Evolutionary conservation across 352 stramenopile genomes (phyloP), one percentile per base, ranked within the genome.

Genomic region (Globisporangium uncinulatum): DNA sequence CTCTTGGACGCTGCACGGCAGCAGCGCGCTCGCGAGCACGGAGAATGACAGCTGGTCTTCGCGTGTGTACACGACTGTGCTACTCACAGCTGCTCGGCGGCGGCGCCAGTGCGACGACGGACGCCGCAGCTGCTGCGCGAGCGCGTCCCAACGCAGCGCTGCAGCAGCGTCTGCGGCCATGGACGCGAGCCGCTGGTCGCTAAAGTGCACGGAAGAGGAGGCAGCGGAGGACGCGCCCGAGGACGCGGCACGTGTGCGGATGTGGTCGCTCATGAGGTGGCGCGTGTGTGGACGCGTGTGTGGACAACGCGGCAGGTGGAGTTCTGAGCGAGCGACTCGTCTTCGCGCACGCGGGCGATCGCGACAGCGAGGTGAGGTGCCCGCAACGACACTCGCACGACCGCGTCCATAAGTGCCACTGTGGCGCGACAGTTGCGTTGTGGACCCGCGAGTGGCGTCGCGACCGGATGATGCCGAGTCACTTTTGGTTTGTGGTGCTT

Each of bases 131-230:
- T 42, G 73, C 62, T 14, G 7, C 37, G 20, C 39, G 55, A 82
- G 67, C 9, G 71, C 52, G 31, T 58, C 53, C 69, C 70, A 82
- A 31, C 69, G 61, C n/a, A 77, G 61, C 11, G 51, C 44, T 4
- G 63, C 59, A 9, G 57, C 61, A 39, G 67, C 65, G 4, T 63
- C 61, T 20, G 51, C 62, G 2, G 59, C 72, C 47, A 76, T 53
- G 43, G 72, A 62, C 15, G 65, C 59, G 54, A 82, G 41, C 9
- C 64, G 65, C 49, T 70, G 71, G 57, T 82, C 70, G 52, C 65
- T 71, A 37, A 66, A 51, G 57, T 57, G 61, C 42, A 66, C 59
- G 29, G 20, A 39, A 39, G 34, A 8, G 43, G 43, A 48, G 4
- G 34, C 41, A n/a, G 14, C 15, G 41, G n/a, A 31, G n/a, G 43